Base-by-base conservation (phyloP, 306 rosid genomes). In the Cicer judaicum region DNA sequence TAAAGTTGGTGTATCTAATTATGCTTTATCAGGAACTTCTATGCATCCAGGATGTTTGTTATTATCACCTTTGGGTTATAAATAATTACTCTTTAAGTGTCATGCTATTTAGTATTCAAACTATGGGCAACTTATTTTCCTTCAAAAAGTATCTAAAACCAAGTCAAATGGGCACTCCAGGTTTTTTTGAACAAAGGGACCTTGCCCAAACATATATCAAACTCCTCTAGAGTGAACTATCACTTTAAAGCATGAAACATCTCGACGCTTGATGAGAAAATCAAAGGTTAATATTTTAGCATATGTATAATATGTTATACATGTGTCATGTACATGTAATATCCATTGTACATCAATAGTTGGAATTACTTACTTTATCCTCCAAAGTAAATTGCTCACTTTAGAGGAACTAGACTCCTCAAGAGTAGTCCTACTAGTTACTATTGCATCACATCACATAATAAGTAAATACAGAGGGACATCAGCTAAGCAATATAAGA, bases 391-490 rank as follows among this genome's bases (percentile, higher is more conserved):
- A 52, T 6, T 52, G 66, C 10, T 60, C 18, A 60, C 2, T 34
- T 34, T 13, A 60, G 40, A 59, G 42, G 42, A 18, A 13, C 10
- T 59, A 7, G 43, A 59, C 5, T 11, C 34, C 38, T 14, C 36
- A 16, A 55, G 46, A 62, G 21, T 7, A 62, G 47, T 62, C 3
- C 77, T 57, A 36, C 44, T 41, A 10, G n/a, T n/a, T 72, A 62
- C 70, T 49, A n/a, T 49, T 60, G 38, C 42, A 46, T 48, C n/a
- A 48, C 41, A 46, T 48, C n/a, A 39, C 21, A 62, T 62, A 48
- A 16, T 49, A 49, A 21, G 44, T 42, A n/a, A 15, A 46, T 18
- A 44, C 16, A 39, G 44, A 41, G 11, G 69, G 43, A 70, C 19
- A 64, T 7, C 40, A 7, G 65, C 47, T 54, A 56, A 70, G 47